Conservation (phyloP, 148 eudicot genomes). For the Heliosperma pusillum region DNA sequence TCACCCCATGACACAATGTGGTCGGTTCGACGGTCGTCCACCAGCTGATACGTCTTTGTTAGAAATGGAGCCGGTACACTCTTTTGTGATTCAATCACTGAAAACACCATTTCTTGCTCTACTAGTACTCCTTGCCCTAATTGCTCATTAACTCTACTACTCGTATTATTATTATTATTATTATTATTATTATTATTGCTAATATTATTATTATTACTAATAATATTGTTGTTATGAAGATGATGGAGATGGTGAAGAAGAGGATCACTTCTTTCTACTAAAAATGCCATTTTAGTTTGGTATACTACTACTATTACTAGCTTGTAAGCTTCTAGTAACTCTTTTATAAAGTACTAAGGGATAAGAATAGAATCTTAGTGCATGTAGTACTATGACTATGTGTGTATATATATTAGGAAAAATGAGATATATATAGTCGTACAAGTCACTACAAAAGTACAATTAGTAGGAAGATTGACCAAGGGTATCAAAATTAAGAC, state of each 20-base stretch:
- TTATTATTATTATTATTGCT: conserved; percentile 12
- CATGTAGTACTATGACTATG: conserved; percentile 21
- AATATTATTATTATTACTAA: conserved; percentile 10
- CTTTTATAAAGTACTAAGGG: conserved; percentile 9
- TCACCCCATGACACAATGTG: conserved; percentile 66
- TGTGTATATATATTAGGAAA: not conserved
- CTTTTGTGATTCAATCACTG: conserved; percentile 36
- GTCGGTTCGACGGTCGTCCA: conserved; percentile 47
- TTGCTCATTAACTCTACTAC: not conserved
- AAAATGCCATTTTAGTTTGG: conserved; percentile 26
- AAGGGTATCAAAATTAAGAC: not conserved
- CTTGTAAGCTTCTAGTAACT: not conserved
- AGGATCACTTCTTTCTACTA: conserved; percentile 32
- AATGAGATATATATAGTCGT: not conserved
- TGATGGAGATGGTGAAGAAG: conserved; percentile 20
- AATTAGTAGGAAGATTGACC: not conserved
- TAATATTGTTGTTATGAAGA: conserved; percentile 14
- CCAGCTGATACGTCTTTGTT: conserved; percentile 54
- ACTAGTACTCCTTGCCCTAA: conserved; percentile 12
- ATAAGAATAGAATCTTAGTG: conserved; percentile 24
- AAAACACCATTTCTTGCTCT: conserved; percentile 37
- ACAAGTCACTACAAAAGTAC: not conserved
- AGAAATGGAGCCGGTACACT: conserved; percentile 49
- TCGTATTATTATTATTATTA: conserved; percentile 18
- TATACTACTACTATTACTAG: no score